phyloP scores from a whole-genome alignment of 2,329 filamentous ascomycete species.

The Colletotrichum trifolii region DNA sequence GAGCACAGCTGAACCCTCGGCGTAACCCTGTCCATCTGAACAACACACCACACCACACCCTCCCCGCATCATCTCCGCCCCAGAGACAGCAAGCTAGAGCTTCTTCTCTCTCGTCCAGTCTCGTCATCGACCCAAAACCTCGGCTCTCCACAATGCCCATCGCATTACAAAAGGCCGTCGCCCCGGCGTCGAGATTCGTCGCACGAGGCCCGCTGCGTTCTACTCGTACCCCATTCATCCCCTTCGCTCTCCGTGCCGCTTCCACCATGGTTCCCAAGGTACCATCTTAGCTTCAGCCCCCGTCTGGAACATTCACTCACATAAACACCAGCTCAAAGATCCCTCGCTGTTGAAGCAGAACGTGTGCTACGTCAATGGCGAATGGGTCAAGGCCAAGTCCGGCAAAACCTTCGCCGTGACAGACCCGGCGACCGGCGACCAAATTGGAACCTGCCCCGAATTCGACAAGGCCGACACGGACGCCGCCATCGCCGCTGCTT shows the following conservation, averaged over 20 bases:
- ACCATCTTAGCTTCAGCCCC: slow-evolving; percentile 3
- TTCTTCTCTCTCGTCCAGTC: slow-evolving; percentile 5
- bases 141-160: slow-evolving; percentile 30
- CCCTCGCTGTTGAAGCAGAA: slow-evolving; percentile 86
- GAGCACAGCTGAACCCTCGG: slow-evolving; percentile 9
- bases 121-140: slow-evolving; percentile 1
- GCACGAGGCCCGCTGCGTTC: slow-evolving; percentile 23
- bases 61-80: slow-evolving; percentile 23
- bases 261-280: slow-evolving; percentile 62
- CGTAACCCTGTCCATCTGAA: background rate
- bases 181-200: slow-evolving; percentile 33
- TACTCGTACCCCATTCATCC: slow-evolving; percentile 22
- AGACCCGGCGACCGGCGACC: slow-evolving; percentile 85
- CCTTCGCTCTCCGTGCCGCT: slow-evolving; percentile 48
- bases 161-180: slow-evolving; percentile 31
- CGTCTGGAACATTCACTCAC: slow-evolving; percentile 2
- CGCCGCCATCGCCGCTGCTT: slow-evolving; percentile 85
- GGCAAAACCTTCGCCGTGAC: slow-evolving; percentile 90
- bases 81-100: slow-evolving; percentile 11
- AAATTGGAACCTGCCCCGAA: slow-evolving; percentile 87
- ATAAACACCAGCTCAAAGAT: slow-evolving; percentile 72
- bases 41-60: slow-evolving; percentile 10
- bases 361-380: slow-evolving; percentile 87
- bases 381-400: slow-evolving; percentile 88
- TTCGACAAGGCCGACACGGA: slow-evolving; percentile 83